phyloP scores from a whole-genome alignment of 345 rosid species.

The Populus nigra region DNA sequence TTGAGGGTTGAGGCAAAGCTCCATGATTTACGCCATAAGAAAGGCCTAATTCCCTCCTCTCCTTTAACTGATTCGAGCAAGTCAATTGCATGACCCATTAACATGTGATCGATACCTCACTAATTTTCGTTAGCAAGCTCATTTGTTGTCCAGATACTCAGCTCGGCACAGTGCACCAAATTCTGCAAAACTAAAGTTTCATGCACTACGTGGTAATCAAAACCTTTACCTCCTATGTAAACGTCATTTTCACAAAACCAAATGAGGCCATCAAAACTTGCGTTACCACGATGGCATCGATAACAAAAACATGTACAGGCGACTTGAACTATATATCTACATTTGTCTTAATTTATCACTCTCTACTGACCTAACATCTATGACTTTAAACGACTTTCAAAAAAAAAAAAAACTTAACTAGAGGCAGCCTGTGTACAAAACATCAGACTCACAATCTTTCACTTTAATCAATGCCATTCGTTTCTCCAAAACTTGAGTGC shows the following conservation, averaged over 20 bases:
- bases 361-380: neutral
- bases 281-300: neutral
- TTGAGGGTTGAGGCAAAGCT: constrained; percentile 1
- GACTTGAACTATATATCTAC: neutral
- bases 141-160: constrained; percentile 8
- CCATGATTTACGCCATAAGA: constrained; percentile 27
- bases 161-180: constrained; percentile 19
- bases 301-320: neutral
- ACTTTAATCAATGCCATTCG: neutral
- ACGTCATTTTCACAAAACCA: constrained; percentile 7
- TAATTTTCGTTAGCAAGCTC: constrained; percentile 10
- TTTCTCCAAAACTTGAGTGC: neutral
- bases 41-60: constrained; percentile 20
- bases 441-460: neutral
- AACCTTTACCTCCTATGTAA: constrained; percentile 1
- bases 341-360: neutral
- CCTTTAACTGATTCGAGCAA: constrained; percentile 20
- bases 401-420: too few species aligned
- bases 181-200: constrained; percentile 11
- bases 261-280: neutral
- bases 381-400: neutral
- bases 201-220: neutral
- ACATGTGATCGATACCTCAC: constrained; percentile 27
- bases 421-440: neutral
- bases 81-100: constrained; percentile 29